Conservation (phyloP, 768 basidiomycete genomes). For the Xanthoconium stramineum region DNA sequence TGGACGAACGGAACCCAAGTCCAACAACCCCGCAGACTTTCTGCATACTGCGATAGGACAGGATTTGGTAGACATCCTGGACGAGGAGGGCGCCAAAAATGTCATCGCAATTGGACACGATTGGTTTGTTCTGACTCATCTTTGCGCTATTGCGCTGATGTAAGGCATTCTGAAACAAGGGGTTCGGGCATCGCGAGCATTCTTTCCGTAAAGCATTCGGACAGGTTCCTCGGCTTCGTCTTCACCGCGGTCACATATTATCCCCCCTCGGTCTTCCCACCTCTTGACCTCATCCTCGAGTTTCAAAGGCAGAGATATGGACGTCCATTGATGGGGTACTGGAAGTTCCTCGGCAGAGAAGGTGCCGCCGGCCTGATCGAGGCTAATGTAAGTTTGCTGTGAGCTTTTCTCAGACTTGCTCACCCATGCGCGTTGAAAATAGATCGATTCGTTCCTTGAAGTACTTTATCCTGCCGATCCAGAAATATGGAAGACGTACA, state of each 20-base stretch:
- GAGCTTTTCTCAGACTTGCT: background rate
- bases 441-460: conserved; percentile 41
- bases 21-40: conserved; percentile 30
- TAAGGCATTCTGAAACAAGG: conserved; percentile 24
- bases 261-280: conserved; percentile 25
- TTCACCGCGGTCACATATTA: conserved; percentile 37
- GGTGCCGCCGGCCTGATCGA: conserved; percentile 33
- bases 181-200: conserved; percentile 34
- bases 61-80: conserved; percentile 39
- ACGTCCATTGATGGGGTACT: conserved; percentile 42
- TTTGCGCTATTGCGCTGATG: background rate
- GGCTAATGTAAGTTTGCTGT: conserved; percentile 28
- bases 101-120: conserved; percentile 41
- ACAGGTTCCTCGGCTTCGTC: conserved; percentile 40
- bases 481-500: conserved; percentile 32
- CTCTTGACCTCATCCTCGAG: conserved; percentile 27
- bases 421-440: background rate
- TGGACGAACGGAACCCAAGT: conserved; percentile 43
- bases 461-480: conserved; percentile 35
- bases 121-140: conserved; percentile 23
- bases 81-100: conserved; percentile 31
- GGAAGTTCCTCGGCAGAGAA: conserved; percentile 35
- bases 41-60: conserved; percentile 22
- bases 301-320: conserved; percentile 29
- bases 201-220: conserved; percentile 36